Evolutionary conservation across 345 rosid genomes (phyloP).

Genomic region (Excoecaria agallocha): DNA sequence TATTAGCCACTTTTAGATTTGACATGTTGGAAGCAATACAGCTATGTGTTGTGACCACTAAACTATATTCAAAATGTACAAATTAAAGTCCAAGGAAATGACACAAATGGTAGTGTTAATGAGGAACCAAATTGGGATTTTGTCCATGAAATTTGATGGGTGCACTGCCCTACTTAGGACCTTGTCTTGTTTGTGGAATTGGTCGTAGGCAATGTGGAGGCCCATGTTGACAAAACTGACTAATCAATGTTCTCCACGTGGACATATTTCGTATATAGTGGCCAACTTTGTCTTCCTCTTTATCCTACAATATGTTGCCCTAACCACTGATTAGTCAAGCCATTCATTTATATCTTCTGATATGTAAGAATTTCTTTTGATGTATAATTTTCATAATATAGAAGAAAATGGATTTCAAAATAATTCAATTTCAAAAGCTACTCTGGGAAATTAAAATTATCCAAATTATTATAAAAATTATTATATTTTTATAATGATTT

Average conservation of each 20-base stretch:
- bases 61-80: neutral
- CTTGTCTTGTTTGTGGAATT: constrained; percentile 2
- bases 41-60: constrained; percentile 9
- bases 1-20: constrained; percentile 6
- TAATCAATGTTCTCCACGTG: neutral
- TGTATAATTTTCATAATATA: neutral
- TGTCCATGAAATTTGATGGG: constrained; percentile 2
- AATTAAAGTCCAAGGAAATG: constrained; percentile 9
- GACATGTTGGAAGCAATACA: constrained; percentile 26
- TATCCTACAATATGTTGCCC: constrained; percentile 15
- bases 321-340: neutral
- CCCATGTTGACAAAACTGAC: constrained; percentile 17
- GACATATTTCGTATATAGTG: constrained; percentile 3
- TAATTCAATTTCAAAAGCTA: no score
- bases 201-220: constrained; percentile 23
- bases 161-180: neutral
- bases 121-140: constrained; percentile 18
- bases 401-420: neutral
- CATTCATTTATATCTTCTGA: neutral
- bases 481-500: no score
- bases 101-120: constrained; percentile 16
- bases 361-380: neutral
- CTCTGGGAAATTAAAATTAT: no score
- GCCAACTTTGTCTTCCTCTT: constrained; percentile 33
- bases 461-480: no score